These are phyloP conservation scores for Fusarium sambucinum DNA, from an alignment of 2,329 filamentous ascomycete species.

Conservation along the genomic window DNA sequence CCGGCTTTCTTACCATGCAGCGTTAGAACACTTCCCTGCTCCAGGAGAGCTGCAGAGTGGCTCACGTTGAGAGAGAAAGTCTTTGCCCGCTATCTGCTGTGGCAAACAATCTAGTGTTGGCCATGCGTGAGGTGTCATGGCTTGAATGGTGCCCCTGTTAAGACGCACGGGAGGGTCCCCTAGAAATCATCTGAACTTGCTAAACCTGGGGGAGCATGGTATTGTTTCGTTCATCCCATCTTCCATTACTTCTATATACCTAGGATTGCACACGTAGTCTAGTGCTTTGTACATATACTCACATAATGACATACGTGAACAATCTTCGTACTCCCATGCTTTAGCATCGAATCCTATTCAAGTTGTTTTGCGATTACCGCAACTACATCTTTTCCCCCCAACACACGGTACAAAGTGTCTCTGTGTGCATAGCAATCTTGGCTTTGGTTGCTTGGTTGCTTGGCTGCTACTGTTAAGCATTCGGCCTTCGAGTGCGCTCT, in stretches of 20 bases:
- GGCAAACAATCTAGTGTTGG: constrained; percentile 27
- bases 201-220: constrained; percentile 35
- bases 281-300: not conserved
- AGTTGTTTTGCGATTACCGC: constrained; percentile 26
- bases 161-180: constrained; percentile 35
- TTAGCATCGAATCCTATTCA: constrained; percentile 11
- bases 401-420: not conserved
- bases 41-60: constrained; percentile 19
- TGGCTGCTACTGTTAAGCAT: constrained; percentile 7
- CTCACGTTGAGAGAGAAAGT: constrained; percentile 14
- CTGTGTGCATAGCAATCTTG: not conserved
- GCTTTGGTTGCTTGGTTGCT: not conserved
- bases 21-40: constrained; percentile 28
- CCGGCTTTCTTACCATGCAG: constrained; percentile 24
- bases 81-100: constrained; percentile 6
- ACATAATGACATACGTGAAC: constrained; percentile 9
- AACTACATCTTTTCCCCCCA: constrained; percentile 12
- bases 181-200: constrained; percentile 37
- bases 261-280: constrained; percentile 13
- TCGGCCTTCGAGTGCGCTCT: not conserved
- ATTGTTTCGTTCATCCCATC: constrained; percentile 36
- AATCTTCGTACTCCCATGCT: constrained; percentile 26
- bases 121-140: constrained; percentile 20
- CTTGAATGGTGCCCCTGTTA: constrained; percentile 32
- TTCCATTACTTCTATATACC: constrained; percentile 30